Evolutionary conservation across 2,329 filamentous ascomycete genomes (phyloP).

Genomic region (Bipolaris oryzae): DNA sequence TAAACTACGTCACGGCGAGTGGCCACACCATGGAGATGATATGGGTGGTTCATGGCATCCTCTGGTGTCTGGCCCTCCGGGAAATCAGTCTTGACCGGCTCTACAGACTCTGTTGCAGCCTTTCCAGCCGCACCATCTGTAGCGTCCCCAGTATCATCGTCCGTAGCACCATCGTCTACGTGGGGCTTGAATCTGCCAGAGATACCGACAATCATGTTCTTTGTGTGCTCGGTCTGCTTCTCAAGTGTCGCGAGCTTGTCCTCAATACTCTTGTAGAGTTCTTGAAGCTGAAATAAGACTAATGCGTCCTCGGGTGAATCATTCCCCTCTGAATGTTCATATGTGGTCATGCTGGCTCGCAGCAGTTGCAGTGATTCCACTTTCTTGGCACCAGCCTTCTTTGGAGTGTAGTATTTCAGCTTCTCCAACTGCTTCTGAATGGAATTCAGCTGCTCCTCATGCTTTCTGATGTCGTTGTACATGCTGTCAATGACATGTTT

Average conservation of each 20-base stretch:
- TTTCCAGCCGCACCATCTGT: slow-evolving; percentile 21
- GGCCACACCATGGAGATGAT: slow-evolving; percentile 64
- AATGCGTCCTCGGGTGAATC: slow-evolving; percentile 27
- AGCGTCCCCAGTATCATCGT: neutral
- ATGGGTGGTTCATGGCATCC: slow-evolving; percentile 49
- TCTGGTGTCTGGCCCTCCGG: slow-evolving; percentile 29
- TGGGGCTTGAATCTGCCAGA: slow-evolving; percentile 56
- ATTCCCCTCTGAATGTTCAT: slow-evolving; percentile 26
- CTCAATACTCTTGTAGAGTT: slow-evolving; percentile 40
- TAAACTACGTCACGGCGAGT: slow-evolving; percentile 65
- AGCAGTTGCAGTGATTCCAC: slow-evolving; percentile 49
- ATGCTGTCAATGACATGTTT: slow-evolving; percentile 56
- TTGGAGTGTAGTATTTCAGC: slow-evolving; percentile 42
- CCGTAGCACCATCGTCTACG: slow-evolving; percentile 40
- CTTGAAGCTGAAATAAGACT: slow-evolving; percentile 36
- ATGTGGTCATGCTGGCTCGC: slow-evolving; percentile 47
- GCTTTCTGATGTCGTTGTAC: slow-evolving; percentile 49
- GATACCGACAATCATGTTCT: slow-evolving; percentile 51
- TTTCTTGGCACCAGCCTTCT: slow-evolving; percentile 33
- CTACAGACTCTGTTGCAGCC: slow-evolving; percentile 25
- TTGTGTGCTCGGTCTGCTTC: slow-evolving; percentile 49
- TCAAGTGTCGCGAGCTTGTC: slow-evolving; percentile 48
- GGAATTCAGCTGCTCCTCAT: slow-evolving; percentile 34
- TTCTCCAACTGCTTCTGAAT: slow-evolving; percentile 47
- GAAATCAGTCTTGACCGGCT: slow-evolving; percentile 7